phyloP scores from a whole-genome alignment of 352 stramenopile genomes.

The Phytophthora sojae region DNA sequence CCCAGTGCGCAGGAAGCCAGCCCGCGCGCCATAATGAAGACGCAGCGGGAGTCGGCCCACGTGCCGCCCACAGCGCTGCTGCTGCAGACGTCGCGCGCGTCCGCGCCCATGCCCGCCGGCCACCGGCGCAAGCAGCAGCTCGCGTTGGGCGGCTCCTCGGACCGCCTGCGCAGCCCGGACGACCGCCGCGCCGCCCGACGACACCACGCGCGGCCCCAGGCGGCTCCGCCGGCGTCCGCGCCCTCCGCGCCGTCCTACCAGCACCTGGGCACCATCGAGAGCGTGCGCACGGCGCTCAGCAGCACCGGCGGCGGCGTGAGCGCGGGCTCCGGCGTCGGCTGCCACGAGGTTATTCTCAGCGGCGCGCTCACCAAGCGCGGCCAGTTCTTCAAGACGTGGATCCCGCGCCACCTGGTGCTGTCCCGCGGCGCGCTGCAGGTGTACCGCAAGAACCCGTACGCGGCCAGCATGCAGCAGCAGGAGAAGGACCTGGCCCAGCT shows the following conservation, averaged over 20 bases:
- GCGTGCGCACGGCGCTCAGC: conserved; percentile 37
- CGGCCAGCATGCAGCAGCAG: conserved; percentile 19
- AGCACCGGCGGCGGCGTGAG: conserved; percentile 24
- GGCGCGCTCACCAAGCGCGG: conserved; percentile 71
- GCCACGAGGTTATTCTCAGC: conserved; percentile 66
- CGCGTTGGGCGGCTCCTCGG: conserved; percentile 3
- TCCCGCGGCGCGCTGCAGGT: conserved; percentile 66
- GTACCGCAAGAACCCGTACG: conserved; percentile 76
- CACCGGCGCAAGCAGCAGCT: conserved; percentile 27
- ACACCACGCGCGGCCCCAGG: no score
- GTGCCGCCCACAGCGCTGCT: conserved; percentile 19
- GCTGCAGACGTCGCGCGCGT: conserved; percentile 28
- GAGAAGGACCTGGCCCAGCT: conserved; percentile 54
- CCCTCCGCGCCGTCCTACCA: conserved; percentile 26
- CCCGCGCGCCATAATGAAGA: conserved; percentile 17
- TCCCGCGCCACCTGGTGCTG: conserved; percentile 75
- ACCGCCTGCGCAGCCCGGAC: conserved; percentile 22
- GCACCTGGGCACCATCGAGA: conserved; percentile 45
- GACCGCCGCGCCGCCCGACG: conserved; percentile 4
- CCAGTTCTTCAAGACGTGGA: conserved; percentile 82
- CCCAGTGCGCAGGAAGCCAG: conserved; percentile 20
- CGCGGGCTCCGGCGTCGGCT: conserved; percentile 11
- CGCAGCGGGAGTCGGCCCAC: conserved; percentile 14
- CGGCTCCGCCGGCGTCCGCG: conserved; percentile 6
- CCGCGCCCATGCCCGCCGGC: conserved; percentile 15